Percentiles rank a stretch among this genome's conserved stretches.
Conservation (phyloP, 2,329 filamentous ascomycete species). For the Trichoderma sp. region DNA sequence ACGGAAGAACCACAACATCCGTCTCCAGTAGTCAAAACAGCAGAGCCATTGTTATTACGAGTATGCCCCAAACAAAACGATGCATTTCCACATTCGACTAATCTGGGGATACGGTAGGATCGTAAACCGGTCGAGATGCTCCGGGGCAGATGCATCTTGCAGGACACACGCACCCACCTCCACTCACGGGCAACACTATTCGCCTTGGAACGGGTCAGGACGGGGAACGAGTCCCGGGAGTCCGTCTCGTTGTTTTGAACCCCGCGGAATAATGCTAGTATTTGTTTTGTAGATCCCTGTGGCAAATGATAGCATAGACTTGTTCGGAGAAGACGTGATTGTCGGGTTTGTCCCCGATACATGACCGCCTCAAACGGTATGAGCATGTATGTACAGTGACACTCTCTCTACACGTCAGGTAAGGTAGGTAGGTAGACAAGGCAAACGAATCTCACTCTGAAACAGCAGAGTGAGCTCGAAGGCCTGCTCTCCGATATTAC, state of each 20-base stretch:
- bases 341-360: no score
- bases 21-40: background rate
- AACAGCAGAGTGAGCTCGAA: no score
- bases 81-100: no score
- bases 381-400: no score
- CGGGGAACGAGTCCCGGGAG: background rate
- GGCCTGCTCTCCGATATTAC: no score
- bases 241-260: no score
- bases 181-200: background rate
- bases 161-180: background rate
- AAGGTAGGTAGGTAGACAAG: no score
- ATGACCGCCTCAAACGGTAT: background rate
- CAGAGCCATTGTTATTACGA: background rate
- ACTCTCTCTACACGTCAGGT: no score
- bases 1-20: background rate
- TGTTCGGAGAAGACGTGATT: background rate
- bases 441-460: no score
- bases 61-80: no score
- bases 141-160: slow-evolving; percentile 5
- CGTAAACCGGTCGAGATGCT: background rate
- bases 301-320: slow-evolving; percentile 18
- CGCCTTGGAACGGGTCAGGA: background rate
- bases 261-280: background rate
- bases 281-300: background rate
- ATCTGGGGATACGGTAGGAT: no score